Percentiles rank a stretch among this genome's conserved stretches.
These are phyloP conservation scores for Sherardia arvensis DNA, from an alignment of 257 asterid genomes.

Conservation along the genomic window DNA sequence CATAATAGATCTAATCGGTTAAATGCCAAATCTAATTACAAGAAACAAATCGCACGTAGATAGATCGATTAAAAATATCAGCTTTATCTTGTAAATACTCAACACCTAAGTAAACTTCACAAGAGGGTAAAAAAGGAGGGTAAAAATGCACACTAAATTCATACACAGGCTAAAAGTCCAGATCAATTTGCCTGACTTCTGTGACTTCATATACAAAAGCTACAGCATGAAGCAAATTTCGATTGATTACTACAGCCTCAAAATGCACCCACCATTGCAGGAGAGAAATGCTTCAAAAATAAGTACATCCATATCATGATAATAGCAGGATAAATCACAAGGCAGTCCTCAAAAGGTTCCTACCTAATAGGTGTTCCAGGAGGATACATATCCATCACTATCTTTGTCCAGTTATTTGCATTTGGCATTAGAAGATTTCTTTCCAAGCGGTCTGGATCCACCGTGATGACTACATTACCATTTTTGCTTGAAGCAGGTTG, in stretches of 20 bases:
- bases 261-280: neutral
- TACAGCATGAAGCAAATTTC: neutral
- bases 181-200: neutral
- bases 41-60: neutral
- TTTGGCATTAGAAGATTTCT: constrained; percentile 43
- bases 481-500: constrained; percentile 96
- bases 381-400: constrained; percentile 83
- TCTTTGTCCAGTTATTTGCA: constrained; percentile 78
- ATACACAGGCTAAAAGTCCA: neutral
- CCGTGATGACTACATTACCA: constrained; percentile 54
- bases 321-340: neutral
- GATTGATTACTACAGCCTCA: no score
- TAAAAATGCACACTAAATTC: neutral
- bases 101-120: neutral
- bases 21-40: neutral
- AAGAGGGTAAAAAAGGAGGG: neutral
- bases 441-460: constrained; percentile 38
- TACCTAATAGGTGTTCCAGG: constrained; percentile 62
- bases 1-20: neutral
- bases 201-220: neutral
- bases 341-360: neutral
- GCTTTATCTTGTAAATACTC: neutral
- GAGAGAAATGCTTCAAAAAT: neutral
- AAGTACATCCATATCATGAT: neutral
- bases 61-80: neutral